Evolutionary conservation across 768 basidiomycete species (phyloP), one percentile per base, ranked within the genome.

Genomic region (Tephrocybe sp.): DNA sequence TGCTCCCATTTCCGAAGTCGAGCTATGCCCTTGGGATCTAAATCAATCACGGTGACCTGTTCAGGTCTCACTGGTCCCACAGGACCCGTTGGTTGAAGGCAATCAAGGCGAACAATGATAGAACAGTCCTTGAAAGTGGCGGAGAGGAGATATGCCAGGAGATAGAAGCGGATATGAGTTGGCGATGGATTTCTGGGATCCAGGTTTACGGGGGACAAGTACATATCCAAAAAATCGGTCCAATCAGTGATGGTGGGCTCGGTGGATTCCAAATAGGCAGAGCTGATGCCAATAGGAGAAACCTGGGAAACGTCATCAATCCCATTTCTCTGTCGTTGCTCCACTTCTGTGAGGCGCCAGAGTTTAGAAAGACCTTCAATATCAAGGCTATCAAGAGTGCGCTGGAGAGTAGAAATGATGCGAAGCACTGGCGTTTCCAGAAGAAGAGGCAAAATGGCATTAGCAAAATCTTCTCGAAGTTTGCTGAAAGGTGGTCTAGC

Each of bases 41-140:
- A 69, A 65, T 98, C 95, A 57, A 97, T 91, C 29, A 93, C 70
- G 24, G 79, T 84, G 22, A 89, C 75, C 15, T 69, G 67, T 11
- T 64, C 54, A 22, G 59, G 58, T 30, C 57, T 49, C 22, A 55
- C 54, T 9, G n/a, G n/a, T n/a, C 54, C 52, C 8, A 50, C 21
- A 30, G 55, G 27, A 25, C 47, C 42, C n/a, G 51, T 59, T 16
- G 59, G 52, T 42, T 54, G 57, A 37, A 71, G 48, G 52, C 63
- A 62, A 51, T 69, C 63, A 19, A 74, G 57, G 51, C 69, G 66
- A 46, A 70, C 51, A 52, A 78, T 65, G 40, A 71, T 60, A 19
- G 94, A 97, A 69, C 95, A 99, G 65, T 99, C 95, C 65, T 99
- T 99, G 77, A 99, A 93, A 5, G 90, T 89, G 21, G 91, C 91